Percentiles rank a stretch among this genome's conserved stretches.
phyloP scores from a whole-genome alignment of 495 filamentous ascomycete genomes.

The Terfezia claveryi region DNA sequence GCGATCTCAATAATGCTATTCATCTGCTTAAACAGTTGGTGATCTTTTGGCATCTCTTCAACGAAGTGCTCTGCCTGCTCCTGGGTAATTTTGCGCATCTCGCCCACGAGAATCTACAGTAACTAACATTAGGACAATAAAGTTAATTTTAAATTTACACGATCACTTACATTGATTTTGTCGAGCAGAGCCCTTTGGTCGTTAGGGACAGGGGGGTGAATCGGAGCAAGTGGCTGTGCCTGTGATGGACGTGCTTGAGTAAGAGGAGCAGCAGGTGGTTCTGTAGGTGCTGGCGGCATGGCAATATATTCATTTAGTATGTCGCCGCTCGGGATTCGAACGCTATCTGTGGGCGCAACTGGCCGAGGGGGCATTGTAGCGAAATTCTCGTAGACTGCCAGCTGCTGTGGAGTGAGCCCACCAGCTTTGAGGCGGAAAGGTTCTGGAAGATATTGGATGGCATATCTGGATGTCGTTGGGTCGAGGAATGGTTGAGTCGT shows the following conservation, averaged over 20 bases:
- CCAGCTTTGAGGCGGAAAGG: slow-evolving; percentile 59
- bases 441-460: slow-evolving; percentile 56
- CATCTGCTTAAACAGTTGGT: neutral
- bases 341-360: neutral
- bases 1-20: neutral
- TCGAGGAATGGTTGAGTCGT: slow-evolving; percentile 69
- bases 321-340: slow-evolving; percentile 3
- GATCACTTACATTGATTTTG: neutral
- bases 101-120: neutral
- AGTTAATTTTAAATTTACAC: no score
- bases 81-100: neutral
- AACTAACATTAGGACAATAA: neutral
- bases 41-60: neutral
- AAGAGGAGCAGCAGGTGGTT: slow-evolving; percentile 5
- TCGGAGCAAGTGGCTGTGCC: neutral
- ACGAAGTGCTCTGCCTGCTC: neutral
- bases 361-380: slow-evolving; percentile 27
- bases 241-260: slow-evolving; percentile 1
- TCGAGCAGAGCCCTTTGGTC: neutral
- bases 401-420: slow-evolving; percentile 75
- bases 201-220: neutral
- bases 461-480: slow-evolving; percentile 58
- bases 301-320: slow-evolving; percentile 4
- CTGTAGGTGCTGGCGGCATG: slow-evolving; percentile 5
- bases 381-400: slow-evolving; percentile 92